Conservation (phyloP, 768 basidiomycete species). For the Russula virescens region DNA sequence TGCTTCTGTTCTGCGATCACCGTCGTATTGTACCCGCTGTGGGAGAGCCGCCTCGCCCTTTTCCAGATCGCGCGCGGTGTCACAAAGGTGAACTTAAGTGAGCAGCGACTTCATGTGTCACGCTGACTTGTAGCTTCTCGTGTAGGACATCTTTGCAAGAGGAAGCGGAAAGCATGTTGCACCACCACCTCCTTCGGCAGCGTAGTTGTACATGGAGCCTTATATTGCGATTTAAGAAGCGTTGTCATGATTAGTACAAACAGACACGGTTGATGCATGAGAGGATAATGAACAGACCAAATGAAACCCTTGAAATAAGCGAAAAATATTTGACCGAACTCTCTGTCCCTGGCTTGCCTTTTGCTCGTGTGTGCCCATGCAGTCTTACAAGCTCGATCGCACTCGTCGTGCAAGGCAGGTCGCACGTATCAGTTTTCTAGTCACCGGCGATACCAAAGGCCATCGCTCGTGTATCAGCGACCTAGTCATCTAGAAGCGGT, state of each 20-base stretch:
- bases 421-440: no score
- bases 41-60: slow-evolving; percentile 71
- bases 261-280: background rate
- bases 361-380: no score
- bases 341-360: no score
- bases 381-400: no score
- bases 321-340: no score
- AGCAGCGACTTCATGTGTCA: background rate
- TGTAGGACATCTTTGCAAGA: slow-evolving; percentile 38
- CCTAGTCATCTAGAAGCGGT: no score
- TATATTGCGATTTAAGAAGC: background rate
- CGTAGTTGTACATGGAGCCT: background rate
- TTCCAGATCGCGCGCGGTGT: slow-evolving; percentile 53
- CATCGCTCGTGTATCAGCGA: no score
- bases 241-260: background rate
- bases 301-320: no score
- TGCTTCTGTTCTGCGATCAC: slow-evolving; percentile 67
- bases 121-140: background rate
- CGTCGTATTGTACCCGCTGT: slow-evolving; percentile 83
- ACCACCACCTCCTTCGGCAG: slow-evolving; percentile 12
- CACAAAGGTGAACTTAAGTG: slow-evolving; percentile 44
- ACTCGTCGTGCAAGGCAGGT: no score
- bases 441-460: no score
- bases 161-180: slow-evolving; percentile 39
- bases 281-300: background rate